Evolutionary conservation across 176 grass and related monocot genomes (phyloP), one percentile per base, ranked within the genome.

Genomic region (Oryza officinalis): DNA sequence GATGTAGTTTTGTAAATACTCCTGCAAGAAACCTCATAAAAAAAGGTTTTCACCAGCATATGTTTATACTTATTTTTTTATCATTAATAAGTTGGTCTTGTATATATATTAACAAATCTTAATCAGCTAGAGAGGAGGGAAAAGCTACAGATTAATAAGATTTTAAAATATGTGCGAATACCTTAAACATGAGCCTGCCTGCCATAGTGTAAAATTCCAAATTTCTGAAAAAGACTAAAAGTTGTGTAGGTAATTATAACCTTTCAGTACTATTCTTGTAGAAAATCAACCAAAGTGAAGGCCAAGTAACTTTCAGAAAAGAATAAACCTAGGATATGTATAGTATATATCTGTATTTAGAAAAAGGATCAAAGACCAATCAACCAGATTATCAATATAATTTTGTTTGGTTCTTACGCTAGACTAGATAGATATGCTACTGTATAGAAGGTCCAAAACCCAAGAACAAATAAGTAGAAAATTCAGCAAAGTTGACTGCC

Each of bases 401-500:
- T 57, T 54, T 54, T 57, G 52, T 22, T n/a, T n/a, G 52, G 6
- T 57, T 7, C 7, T 57, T 57, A 57, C 52, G 52, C 20, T 57
- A 22, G 52, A 22, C 52, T 57, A 54, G 15, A 13, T 17, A 49
- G 13, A 54, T 54, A 54, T 20, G 50, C 50, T 47, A 22, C 5
- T 20, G 5, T 20, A 22, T 54, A 54, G 15, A 22, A 54, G 22
- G 22, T 60, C 54, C 54, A 60, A 60, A 60, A 60, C 8, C 54
- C 54, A 23, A 60, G 54, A 60, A 60, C 22, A 60, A 60, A 60
- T 60, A 22, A 23, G 54, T 60, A 60, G 6, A 60, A 60, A 60
- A 60, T 10, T 23, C 54, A 60, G 54, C 54, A 23, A 60, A 27
- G 77, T 70, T 81, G 65, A 81, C 65, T 57, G 65, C 50, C 50